These are phyloP conservation scores for Blastobotrys aristatus DNA, from an alignment of 1,139 yeast genomes.

Conservation along the genomic window DNA sequence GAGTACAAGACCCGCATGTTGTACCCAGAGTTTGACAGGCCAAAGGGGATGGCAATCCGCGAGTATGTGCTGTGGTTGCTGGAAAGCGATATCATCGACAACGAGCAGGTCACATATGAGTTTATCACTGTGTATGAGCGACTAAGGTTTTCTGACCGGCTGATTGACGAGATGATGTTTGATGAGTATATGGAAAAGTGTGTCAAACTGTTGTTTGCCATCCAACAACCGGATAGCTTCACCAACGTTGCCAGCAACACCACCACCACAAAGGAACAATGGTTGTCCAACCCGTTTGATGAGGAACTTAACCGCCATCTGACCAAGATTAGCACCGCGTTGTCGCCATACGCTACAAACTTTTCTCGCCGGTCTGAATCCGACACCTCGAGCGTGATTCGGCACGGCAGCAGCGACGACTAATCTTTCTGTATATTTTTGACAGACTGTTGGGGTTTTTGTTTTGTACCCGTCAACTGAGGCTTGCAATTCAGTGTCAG, in stretches of 20 bases:
- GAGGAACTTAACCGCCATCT: no score
- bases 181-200: conserved; percentile 51
- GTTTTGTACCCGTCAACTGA: no score
- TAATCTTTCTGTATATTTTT: no score
- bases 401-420: no score
- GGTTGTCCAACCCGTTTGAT: no score
- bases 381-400: no score
- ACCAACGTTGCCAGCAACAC: neutral
- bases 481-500: no score
- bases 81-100: conserved; percentile 23
- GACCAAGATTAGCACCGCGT: no score
- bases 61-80: conserved; percentile 46
- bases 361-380: no score
- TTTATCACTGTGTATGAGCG: conserved; percentile 62
- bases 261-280: no score
- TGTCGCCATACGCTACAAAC: no score
- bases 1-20: conserved; percentile 45
- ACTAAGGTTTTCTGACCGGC: conserved; percentile 60
- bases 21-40: conserved; percentile 39
- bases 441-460: no score
- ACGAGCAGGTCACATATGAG: conserved; percentile 25
- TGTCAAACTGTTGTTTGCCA: conserved; percentile 25
- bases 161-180: conserved; percentile 58
- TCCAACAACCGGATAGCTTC: conserved; percentile 8
- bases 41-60: conserved; percentile 42